Evolutionary conservation across 2,329 filamentous ascomycete species (phyloP).

Genomic region (Verticillium longisporum): DNA sequence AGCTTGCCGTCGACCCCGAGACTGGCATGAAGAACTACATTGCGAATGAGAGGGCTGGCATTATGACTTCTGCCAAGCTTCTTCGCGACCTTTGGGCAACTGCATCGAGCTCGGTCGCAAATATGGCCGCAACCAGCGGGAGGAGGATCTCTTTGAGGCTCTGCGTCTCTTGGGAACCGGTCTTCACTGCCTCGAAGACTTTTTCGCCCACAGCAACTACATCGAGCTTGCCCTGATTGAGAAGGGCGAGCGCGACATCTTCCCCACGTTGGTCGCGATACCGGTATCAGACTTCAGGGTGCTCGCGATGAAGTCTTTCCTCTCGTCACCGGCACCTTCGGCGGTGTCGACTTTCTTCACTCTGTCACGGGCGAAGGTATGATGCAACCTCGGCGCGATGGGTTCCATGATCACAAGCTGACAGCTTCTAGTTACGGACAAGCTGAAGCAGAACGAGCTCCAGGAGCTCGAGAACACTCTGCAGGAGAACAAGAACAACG

Average conservation of each 20-base stretch:
- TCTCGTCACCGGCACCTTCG: constrained; percentile 85
- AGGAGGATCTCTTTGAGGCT: constrained; percentile 79
- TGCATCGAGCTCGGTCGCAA: constrained; percentile 75
- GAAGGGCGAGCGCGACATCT: constrained; percentile 71
- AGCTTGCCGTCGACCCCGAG: constrained; percentile 69
- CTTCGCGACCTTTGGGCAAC: constrained; percentile 66
- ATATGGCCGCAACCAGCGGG: constrained; percentile 53
- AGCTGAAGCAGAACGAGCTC: constrained; percentile 85
- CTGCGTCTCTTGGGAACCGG: constrained; percentile 81
- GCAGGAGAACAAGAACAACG: constrained; percentile 51
- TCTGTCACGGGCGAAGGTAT: constrained; percentile 67
- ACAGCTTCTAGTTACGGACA: constrained; percentile 63
- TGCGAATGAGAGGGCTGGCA: constrained; percentile 70
- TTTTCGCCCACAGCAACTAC: constrained; percentile 91
- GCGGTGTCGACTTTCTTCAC: constrained; percentile 89
- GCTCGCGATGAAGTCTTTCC: constrained; percentile 66
- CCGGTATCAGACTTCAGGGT: constrained; percentile 63
- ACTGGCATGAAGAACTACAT: constrained; percentile 92
- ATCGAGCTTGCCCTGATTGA: constrained; percentile 82
- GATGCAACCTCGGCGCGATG: constrained; percentile 2
- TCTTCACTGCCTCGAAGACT: constrained; percentile 88
- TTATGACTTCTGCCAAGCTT: constrained; percentile 75
- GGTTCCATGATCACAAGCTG: constrained; percentile 3
- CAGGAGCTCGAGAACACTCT: constrained; percentile 83
- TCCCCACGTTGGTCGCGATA: constrained; percentile 79